These are phyloP conservation scores for Aquilaria agallochum DNA, from an alignment of 441 rosid genomes.

Conservation along the genomic window DNA sequence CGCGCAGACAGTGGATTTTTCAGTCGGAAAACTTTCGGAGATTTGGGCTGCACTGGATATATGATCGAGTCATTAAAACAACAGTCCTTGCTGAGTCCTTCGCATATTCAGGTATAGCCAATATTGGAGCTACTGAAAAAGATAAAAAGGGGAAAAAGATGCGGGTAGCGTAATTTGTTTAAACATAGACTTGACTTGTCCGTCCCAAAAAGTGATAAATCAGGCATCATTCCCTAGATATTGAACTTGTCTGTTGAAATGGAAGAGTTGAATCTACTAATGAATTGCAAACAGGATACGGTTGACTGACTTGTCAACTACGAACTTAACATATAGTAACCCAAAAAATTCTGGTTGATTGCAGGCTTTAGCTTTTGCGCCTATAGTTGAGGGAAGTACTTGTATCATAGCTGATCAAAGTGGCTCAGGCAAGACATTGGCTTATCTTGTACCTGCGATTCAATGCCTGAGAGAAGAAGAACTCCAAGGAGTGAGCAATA, in stretches of 20 bases:
- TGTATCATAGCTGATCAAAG: conserved; percentile 95
- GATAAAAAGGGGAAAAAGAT: too few species aligned
- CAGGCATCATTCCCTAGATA: too few species aligned
- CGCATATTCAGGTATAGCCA: conserved; percentile 70
- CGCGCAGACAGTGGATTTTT: conserved; percentile 50
- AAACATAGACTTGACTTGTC: too few species aligned
- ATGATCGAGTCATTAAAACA: conserved; percentile 62
- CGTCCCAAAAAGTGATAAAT: too few species aligned
- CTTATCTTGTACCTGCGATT: conserved; percentile 81
- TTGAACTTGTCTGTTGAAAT: too few species aligned
- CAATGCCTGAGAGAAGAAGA: conserved; percentile 90
- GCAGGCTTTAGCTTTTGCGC: conserved; percentile 85
- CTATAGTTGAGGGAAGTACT: conserved; percentile 67
- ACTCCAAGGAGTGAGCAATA: conserved; percentile 54
- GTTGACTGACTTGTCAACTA: too few species aligned
- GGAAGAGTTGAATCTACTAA: too few species aligned
- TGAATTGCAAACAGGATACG: too few species aligned
- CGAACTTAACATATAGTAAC: too few species aligned
- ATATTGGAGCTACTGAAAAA: too few species aligned
- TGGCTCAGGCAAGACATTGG: conserved; percentile 96
- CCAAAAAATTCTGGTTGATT: conserved; percentile 10
- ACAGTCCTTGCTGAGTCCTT: conserved; percentile 56
- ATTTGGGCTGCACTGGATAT: conserved; percentile 64
- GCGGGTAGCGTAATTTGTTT: too few species aligned
- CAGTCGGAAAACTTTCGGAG: conserved; percentile 62